These are phyloP conservation scores for Arctostaphylos glauca DNA, from an alignment of 148 eudicot species.

Conservation along the genomic window DNA sequence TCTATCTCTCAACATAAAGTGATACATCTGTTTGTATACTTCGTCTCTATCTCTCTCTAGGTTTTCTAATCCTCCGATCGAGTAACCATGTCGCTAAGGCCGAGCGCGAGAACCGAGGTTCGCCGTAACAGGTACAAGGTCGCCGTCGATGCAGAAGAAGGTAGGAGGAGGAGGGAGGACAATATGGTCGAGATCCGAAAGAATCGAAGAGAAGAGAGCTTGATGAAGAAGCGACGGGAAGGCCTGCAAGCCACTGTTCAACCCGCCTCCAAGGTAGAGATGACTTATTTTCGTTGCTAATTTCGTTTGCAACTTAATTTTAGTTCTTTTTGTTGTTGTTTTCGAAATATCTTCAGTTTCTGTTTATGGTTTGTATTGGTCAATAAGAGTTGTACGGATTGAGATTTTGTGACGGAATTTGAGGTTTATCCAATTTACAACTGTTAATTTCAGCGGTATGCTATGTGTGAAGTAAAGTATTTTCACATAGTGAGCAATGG, in stretches of 20 bases:
- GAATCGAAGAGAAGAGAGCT: conserved; percentile 34
- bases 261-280: conserved; percentile 28
- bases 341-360: no score
- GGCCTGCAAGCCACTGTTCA: conserved; percentile 25
- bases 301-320: background rate
- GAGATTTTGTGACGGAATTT: background rate
- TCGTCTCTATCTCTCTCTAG: background rate
- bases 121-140: conserved; percentile 41
- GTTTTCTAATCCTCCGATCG: background rate
- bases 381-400: background rate
- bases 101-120: conserved; percentile 31
- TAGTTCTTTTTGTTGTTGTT: background rate
- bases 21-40: background rate
- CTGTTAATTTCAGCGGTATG: background rate
- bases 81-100: conserved; percentile 33
- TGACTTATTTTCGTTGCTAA: background rate
- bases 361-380: no score
- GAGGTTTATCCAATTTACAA: background rate
- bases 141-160: conserved; percentile 41
- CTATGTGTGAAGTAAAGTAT: background rate
- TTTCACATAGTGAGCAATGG: background rate
- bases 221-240: conserved; percentile 40
- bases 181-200: conserved; percentile 49
- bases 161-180: conserved; percentile 41
- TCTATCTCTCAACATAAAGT: background rate